phyloP scores from a whole-genome alignment of 352 stramenopile genomes.

The Vaucheria bursata region DNA sequence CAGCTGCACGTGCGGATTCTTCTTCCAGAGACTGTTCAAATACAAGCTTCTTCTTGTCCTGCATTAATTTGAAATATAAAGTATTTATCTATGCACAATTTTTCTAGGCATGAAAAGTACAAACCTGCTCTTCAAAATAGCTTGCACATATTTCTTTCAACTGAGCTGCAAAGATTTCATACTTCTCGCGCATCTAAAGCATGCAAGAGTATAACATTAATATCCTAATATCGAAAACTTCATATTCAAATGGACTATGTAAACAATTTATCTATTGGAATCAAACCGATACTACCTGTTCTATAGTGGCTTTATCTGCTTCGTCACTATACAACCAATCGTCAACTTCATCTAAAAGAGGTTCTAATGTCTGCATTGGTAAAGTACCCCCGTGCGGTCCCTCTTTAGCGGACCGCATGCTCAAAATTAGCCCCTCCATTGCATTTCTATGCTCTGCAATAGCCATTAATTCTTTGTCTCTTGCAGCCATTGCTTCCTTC shows the following conservation, averaged over 20 bases:
- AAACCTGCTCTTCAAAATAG: too few species aligned
- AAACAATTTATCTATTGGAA: too few species aligned
- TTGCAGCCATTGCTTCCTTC: slow-evolving; percentile 30
- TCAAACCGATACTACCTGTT: too few species aligned
- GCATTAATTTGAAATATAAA: background rate
- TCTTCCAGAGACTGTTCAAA: slow-evolving; percentile 47
- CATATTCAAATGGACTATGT: too few species aligned
- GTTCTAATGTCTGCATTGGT: slow-evolving; percentile 52
- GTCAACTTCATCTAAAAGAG: slow-evolving; percentile 66
- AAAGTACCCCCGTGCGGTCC: slow-evolving; percentile 64
- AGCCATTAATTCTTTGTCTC: slow-evolving; percentile 23
- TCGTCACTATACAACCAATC: slow-evolving; percentile 83
- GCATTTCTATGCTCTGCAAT: slow-evolving; percentile 68
- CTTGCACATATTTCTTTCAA: too few species aligned
- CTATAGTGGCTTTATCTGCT: slow-evolving; percentile 61
- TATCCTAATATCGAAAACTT: too few species aligned
- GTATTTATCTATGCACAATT: background rate
- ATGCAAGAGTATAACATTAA: too few species aligned
- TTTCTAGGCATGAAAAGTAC: background rate
- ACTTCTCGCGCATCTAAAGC: too few species aligned
- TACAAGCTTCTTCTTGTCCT: slow-evolving; percentile 18
- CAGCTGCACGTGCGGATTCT: slow-evolving; percentile 18
- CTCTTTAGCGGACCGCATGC: slow-evolving; percentile 68
- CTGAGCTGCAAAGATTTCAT: too few species aligned
- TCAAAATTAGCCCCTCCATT: slow-evolving; percentile 76